Evolutionary conservation across 2,329 filamentous ascomycete genomes (phyloP).

Genomic region (Amylocarpus encephaloides): DNA sequence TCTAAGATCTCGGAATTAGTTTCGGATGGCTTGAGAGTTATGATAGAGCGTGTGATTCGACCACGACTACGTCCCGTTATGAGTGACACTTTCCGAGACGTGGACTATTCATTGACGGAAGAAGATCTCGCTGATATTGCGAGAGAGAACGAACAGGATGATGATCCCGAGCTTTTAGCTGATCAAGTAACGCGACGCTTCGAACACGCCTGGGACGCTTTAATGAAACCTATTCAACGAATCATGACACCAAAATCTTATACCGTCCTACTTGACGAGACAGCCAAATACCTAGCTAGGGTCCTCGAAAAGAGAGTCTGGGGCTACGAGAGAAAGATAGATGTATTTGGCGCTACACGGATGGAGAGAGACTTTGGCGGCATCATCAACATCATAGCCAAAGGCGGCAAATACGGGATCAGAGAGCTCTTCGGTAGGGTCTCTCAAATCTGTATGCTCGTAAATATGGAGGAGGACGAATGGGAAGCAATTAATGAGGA

Average conservation of each 20-base stretch:
- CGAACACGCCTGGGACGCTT: constrained; percentile 74
- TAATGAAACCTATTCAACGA: constrained; percentile 78
- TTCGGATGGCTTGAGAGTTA: constrained; percentile 74
- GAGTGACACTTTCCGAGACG: constrained; percentile 82
- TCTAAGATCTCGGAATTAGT: constrained; percentile 76
- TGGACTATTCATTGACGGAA: constrained; percentile 70
- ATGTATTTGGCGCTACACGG: constrained; percentile 72
- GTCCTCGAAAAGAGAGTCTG: constrained; percentile 84
- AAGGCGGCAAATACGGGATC: constrained; percentile 66
- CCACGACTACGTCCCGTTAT: constrained; percentile 78
- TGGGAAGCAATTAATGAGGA: constrained; percentile 68
- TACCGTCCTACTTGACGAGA: constrained; percentile 66
- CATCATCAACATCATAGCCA: constrained; percentile 61
- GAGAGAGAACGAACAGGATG: constrained; percentile 40
- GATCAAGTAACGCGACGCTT: constrained; percentile 75
- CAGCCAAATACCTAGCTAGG: constrained; percentile 67
- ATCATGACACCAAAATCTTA: constrained; percentile 76
- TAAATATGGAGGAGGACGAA: constrained; percentile 94
- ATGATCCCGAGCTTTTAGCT: constrained; percentile 43
- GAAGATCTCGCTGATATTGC: constrained; percentile 53
- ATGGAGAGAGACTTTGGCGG: constrained; percentile 79
- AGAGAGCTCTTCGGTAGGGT: constrained; percentile 72
- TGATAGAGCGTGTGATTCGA: constrained; percentile 84
- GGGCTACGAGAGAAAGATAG: constrained; percentile 68
- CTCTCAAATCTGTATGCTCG: constrained; percentile 74